Evolutionary conservation across 495 filamentous ascomycete genomes (phyloP), one percentile per base, ranked within the genome.

Genomic region (Aspergillus ostianus): DNA sequence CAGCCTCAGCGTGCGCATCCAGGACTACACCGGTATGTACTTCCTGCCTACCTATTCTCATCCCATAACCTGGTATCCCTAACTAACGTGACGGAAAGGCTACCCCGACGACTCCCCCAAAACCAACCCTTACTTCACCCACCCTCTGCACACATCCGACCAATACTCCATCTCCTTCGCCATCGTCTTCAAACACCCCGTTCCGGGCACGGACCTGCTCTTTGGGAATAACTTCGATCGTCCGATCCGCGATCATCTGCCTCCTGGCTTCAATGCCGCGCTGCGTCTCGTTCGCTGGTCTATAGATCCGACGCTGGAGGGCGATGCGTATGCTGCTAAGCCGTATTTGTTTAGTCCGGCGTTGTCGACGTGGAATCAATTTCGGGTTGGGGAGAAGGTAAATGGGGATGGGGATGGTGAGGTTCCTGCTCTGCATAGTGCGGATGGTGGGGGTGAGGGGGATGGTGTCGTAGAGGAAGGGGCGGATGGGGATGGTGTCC

Each of bases 201-300:
- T 96, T 27, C 79, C 81, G 7, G 91, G 85, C 47, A 73, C 84
- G 21, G 88, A 91, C 55, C 81, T 97, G 1, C 81, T 97, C 36
- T 96, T 92, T 58, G 93, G 93, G 18, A 97, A 97, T 70, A 90
- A 96, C 73, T 97, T 97, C 60, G 91, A 94, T 64, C 83, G 87
- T 26, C 90, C 93, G 0, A 90, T 98, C 58, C 84, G 90, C 45
- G 87, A 94, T 64, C 81, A 86, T n/a, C 78, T 98, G 0, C 94
- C 94, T 0, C 89, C 88, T 0, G 93, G 92, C 6, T 96, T 97
- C 70, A 81, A 80, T 52, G 84, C 88, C 0, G 91, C 91, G 0
- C 85, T 96, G 71, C 87, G 84, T 29, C 84, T 96, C 6, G 90
- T 92, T 17, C 90, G 90, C 69, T 93, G 90, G 86, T 83, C 82